Base-by-base conservation (phyloP, 495 filamentous ascomycete genomes). In the Symbiotaphrina buchneri region DNA sequence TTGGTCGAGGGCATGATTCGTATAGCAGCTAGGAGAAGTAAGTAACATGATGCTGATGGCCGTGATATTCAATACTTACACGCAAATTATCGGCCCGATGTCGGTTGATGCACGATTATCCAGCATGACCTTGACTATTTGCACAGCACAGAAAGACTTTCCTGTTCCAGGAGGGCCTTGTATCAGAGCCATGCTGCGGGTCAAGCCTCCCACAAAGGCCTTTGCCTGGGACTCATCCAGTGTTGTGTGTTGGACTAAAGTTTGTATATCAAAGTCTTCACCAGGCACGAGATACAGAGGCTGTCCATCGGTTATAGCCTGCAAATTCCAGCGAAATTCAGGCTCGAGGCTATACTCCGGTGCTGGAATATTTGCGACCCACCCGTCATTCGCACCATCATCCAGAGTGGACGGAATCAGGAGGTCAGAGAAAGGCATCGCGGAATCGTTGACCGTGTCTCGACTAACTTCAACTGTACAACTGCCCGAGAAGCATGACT, bases 131-230 rank as follows among this genome's bases (percentile, higher is more conserved):
- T 76, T 65, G 14, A 79, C 56, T 28, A 70, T 41, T 21, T 56
- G 49, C n/a, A 68, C 57, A 3, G 65, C 70, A 0, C 59, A 63
- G 35, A 58, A 76, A 32, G 56, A 63, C 44, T 90, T 87, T 3
- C 80, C 79, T 2, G 77, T 84, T 1, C 80, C 79, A 3, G 80
- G 80, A 0, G 79, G 80, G 0, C 80, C 80, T 55, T 87, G 76
- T 19, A 84, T 75, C 0, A 82, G 49, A 5, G 65, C 65, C 15
- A 81, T 38, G 3, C 49, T 49, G 3, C 59, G 54, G 1, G 53
- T 58, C 3, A 90, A 49, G 10, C 65, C 53, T 18, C 56, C 43
- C 2, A 74, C 42, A 10, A 79, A 44, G 3, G 71, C 65, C 0
- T 43, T 25, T 10, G 59, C 58, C 42, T 90, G 74, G 0, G 55